Evolutionary conservation across 352 stramenopile genomes (phyloP).

Genomic region (Blastocystis sp.): DNA sequence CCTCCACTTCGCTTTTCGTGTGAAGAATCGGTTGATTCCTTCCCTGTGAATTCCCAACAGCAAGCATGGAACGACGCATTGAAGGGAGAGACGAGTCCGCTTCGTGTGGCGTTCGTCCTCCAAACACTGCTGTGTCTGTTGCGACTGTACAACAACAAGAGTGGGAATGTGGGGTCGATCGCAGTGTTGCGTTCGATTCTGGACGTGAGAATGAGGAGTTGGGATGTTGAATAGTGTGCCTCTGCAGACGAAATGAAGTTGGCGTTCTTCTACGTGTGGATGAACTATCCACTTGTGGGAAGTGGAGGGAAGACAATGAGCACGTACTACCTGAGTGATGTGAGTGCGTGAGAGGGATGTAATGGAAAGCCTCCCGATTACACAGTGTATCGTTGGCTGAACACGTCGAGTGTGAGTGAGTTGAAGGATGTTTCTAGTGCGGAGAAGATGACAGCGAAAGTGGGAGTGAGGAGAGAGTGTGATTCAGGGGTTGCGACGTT

Average conservation of each 20-base stretch:
- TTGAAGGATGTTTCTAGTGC: background rate
- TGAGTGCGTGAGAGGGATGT: background rate
- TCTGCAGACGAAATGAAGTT: background rate
- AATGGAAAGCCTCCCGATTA: background rate
- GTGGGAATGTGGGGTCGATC: background rate
- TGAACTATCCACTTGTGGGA: background rate
- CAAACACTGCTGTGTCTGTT: constrained; percentile 10
- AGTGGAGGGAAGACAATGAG: background rate
- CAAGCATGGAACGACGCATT: background rate
- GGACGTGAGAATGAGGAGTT: background rate
- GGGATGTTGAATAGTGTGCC: background rate
- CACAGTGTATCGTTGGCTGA: constrained; percentile 20
- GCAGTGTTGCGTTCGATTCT: background rate
- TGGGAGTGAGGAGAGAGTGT: background rate
- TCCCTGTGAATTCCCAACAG: background rate
- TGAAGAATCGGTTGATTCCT: background rate
- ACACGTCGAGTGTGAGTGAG: background rate
- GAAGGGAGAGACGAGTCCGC: background rate
- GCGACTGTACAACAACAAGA: constrained; percentile 4
- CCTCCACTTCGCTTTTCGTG: background rate
- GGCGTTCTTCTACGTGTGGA: constrained; percentile 27
- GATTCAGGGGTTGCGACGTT: background rate
- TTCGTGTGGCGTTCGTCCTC: background rate
- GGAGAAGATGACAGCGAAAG: background rate
- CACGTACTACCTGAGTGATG: constrained; percentile 35